Conservation (phyloP, 768 basidiomycete genomes). For the Terana coerulea region DNA sequence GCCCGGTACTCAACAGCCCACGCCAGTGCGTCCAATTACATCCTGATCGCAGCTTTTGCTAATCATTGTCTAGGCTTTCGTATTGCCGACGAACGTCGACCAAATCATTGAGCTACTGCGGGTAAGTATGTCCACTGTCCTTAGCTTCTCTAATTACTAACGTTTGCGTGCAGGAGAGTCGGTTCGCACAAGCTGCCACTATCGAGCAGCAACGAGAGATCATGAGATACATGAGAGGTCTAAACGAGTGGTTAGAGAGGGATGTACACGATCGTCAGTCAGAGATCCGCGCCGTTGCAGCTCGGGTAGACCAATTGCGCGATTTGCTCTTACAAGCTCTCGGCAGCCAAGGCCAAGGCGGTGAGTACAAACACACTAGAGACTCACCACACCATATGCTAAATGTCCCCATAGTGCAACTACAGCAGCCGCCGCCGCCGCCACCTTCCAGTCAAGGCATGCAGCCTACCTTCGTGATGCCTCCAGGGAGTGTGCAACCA, state of each 20-base stretch:
- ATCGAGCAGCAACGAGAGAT: slow-evolving; percentile 77
- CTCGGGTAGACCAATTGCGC: slow-evolving; percentile 50
- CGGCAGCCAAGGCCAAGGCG: slow-evolving; percentile 12
- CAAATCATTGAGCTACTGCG: slow-evolving; percentile 67
- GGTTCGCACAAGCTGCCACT: slow-evolving; percentile 66
- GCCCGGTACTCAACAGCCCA: neutral
- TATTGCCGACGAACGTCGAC: slow-evolving; percentile 61
- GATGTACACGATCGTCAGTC: slow-evolving; percentile 78
- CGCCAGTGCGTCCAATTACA: neutral
- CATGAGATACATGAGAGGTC: slow-evolving; percentile 70
- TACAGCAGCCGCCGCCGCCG: neutral
- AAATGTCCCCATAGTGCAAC: neutral
- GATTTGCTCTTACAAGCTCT: slow-evolving; percentile 19
- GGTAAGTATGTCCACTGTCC: slow-evolving; percentile 34
- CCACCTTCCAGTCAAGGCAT: neutral
- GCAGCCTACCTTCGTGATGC: neutral
- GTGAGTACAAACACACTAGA: too few relatives aligned
- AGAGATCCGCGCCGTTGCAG: slow-evolving; percentile 63
- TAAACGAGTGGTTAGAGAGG: slow-evolving; percentile 77
- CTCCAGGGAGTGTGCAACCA: neutral
- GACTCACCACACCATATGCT: too few relatives aligned
- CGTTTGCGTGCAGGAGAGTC: slow-evolving; percentile 57
- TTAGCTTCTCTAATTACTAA: slow-evolving; percentile 4
- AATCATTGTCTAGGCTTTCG: slow-evolving; percentile 42
- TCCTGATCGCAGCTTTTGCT: neutral